Conservation (phyloP, 257 asterid species). For the Verbascum thapsus region DNA sequence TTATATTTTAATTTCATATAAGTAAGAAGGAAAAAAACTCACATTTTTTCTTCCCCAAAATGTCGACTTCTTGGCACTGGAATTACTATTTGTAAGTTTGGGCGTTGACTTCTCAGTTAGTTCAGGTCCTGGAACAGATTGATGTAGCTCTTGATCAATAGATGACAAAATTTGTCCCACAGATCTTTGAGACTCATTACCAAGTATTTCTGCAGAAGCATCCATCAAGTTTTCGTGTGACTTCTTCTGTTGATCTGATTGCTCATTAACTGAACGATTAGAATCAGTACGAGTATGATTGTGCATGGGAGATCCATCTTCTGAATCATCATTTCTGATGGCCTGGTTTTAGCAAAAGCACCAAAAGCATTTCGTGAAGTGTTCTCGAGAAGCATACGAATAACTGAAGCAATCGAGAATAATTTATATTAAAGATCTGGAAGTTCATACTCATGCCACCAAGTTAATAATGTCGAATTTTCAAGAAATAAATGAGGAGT, state of each 20-base stretch:
- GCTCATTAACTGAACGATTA: slow-evolving; percentile 50
- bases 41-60: slow-evolving; percentile 93
- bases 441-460: too few species aligned
- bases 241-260: slow-evolving; percentile 51
- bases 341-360: slow-evolving; percentile 53
- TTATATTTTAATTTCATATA: too few species aligned
- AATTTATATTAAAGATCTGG: too few species aligned
- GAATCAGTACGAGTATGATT: slow-evolving; percentile 46
- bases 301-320: slow-evolving; percentile 52
- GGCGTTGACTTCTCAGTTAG: slow-evolving; percentile 52
- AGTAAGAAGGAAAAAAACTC: too few species aligned
- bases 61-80: slow-evolving; percentile 61
- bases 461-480: neutral
- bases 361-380: slow-evolving; percentile 30
- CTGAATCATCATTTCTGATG: slow-evolving; percentile 69
- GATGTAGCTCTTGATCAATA: slow-evolving; percentile 65
- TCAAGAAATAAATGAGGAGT: slow-evolving; percentile 2
- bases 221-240: slow-evolving; percentile 47
- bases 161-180: slow-evolving; percentile 75
- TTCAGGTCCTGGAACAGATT: slow-evolving; percentile 57
- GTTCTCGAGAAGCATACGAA: slow-evolving; percentile 9
- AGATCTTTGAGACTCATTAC: slow-evolving; percentile 66
- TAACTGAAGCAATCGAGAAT: neutral
- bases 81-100: slow-evolving; percentile 49
- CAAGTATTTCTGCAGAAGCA: slow-evolving; percentile 47